Base-by-base conservation (phyloP, 305 asterid genomes). In the Plantago coronopus region DNA sequence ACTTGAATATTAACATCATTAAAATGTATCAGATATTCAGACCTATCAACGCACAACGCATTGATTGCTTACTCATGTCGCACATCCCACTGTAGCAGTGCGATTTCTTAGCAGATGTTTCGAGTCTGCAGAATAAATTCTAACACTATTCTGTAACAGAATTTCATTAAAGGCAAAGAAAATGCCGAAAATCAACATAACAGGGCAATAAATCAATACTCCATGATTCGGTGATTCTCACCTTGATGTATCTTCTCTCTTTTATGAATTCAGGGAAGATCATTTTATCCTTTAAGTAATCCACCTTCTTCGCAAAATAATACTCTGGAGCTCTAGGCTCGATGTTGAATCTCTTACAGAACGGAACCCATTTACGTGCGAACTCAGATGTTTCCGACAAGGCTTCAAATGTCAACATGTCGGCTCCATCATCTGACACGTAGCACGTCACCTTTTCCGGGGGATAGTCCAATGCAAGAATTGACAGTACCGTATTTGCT, bases 211-310 rank as follows among this genome's bases (percentile, higher is more conserved):
- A 37, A 38, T 38, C 15, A 38, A n/a, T 38, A 38, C 44, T 38
- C 15, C 16, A 38, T 38, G 44, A 38, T 38, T 38, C 44, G 44
- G n/a, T 38, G 44, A 38, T 38, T 2, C 44, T 12, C 44, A 48
- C 54, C 54, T 48, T 48, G 27, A 48, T 19, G 14, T 12, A 21
- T 48, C 54, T 16, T 7, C 54, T 21, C 54, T 48, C 54, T 48
- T 48, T 48, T 21, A 48, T 23, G 25, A 48, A 48, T 1, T 38
- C 44, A 38, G 44, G 11, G 54, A 48, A 19, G 29, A 23, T 48
- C n/a, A 48, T 48, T 23, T 48, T 48, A 19, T 48, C 54, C 54
- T 48, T 48, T 29, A 48, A 48, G 54, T 48, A 48, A 20, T 48
- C 54, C 15, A 48, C 25, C 29, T 15, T 48, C 29, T 48, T 20